phyloP scores from a whole-genome alignment of 441 rosid genomes.

The Eutrema salsugineum region DNA sequence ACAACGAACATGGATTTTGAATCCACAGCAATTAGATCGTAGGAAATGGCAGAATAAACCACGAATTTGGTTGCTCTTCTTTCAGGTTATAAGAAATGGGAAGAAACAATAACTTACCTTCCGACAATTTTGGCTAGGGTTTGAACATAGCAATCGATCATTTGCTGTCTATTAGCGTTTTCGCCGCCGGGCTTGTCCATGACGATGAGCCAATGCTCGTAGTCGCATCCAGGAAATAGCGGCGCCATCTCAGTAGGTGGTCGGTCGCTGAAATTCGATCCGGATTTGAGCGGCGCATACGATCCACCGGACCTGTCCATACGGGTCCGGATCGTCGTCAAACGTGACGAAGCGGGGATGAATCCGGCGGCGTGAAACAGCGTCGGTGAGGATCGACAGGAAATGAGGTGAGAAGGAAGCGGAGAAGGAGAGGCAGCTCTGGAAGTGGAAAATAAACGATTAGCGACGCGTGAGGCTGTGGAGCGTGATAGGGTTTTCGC shows the following conservation, averaged over 20 bases:
- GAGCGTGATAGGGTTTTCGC: constrained; percentile 36
- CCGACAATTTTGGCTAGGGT: constrained; percentile 65
- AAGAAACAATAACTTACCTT: constrained; percentile 16
- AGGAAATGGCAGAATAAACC: neutral
- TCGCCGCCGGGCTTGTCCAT: constrained; percentile 96
- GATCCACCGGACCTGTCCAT: constrained; percentile 69
- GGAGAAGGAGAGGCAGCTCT: constrained; percentile 38
- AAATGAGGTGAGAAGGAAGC: constrained; percentile 25
- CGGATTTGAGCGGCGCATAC: constrained; percentile 77
- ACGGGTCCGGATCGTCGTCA: constrained; percentile 63
- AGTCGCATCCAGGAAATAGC: constrained; percentile 89
- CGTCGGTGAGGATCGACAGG: constrained; percentile 46
- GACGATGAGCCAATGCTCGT: constrained; percentile 92
- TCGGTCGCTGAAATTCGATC: constrained; percentile 83
- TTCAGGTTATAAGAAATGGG: neutral
- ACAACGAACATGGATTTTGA: neutral
- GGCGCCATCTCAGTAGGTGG: constrained; percentile 98
- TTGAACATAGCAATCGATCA: constrained; percentile 83
- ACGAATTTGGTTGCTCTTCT: too few species aligned
- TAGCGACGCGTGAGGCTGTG: constrained; percentile 40
- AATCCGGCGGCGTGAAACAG: constrained; percentile 38
- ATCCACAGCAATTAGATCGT: neutral
- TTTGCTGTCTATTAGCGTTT: constrained; percentile 74
- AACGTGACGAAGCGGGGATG: constrained; percentile 29
- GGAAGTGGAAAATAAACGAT: constrained; percentile 25